Conservation (phyloP, 805 yeast genomes). For the Yarrowia porcina region DNA sequence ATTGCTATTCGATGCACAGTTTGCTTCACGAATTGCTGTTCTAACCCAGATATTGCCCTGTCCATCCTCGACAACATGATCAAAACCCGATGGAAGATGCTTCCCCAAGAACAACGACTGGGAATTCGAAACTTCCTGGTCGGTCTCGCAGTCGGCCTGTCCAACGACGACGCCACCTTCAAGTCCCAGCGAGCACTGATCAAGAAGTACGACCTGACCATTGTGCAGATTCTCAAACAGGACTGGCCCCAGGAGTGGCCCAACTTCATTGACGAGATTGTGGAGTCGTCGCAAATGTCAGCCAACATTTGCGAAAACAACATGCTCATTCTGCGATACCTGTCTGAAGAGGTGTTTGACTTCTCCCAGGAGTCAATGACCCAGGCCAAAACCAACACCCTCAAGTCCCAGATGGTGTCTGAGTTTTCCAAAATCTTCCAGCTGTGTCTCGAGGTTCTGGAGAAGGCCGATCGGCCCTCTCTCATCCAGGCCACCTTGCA, state of each 20-base stretch:
- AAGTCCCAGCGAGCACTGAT: conserved; percentile 74
- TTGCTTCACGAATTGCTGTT: too few relatives aligned
- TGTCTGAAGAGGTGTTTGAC: conserved; percentile 95
- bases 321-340: conserved; percentile 83
- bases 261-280: conserved; percentile 89
- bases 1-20: too few relatives aligned
- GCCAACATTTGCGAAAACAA: conserved; percentile 96
- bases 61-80: conserved; percentile 86
- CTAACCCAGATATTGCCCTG: conserved; percentile 60
- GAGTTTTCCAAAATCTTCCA: conserved; percentile 93
- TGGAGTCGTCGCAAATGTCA: conserved; percentile 75
- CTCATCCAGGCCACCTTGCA: conserved; percentile 80
- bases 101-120: conserved; percentile 81
- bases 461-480: conserved; percentile 80
- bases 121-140: conserved; percentile 94
- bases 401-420: conserved; percentile 78
- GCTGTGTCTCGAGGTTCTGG: conserved; percentile 88
- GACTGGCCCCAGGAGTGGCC: conserved; percentile 99
- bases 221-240: conserved; percentile 91
- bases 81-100: conserved; percentile 87
- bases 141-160: conserved; percentile 86
- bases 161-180: conserved; percentile 76
- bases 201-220: conserved; percentile 87
- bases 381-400: conserved; percentile 82
- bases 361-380: conserved; percentile 95